Conservation (phyloP, 441 rosid genomes). For the Melastoma candidum region DNA sequence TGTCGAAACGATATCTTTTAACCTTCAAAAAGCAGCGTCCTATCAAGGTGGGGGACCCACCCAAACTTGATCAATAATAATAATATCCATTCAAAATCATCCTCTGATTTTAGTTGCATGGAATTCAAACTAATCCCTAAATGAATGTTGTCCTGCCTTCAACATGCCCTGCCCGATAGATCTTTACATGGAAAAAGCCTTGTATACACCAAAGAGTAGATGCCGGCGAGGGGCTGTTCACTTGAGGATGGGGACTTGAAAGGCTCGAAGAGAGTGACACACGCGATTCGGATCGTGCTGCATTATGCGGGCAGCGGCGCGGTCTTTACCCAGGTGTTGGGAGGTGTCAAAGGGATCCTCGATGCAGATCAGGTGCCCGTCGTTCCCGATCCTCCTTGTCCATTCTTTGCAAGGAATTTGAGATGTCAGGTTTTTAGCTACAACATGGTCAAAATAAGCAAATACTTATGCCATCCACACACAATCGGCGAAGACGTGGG, state of each 20-base stretch:
- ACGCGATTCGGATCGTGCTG: constrained; percentile 64
- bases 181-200: no score
- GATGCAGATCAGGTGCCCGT: constrained; percentile 95
- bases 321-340: constrained; percentile 91
- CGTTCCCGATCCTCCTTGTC: constrained; percentile 91
- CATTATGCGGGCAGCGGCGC: constrained; percentile 68
- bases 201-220: no score
- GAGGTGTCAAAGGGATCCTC: constrained; percentile 83
- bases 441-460: constrained; percentile 68
- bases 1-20: no score
- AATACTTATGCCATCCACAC: constrained; percentile 35
- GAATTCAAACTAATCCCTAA: no score
- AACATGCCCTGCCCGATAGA: no score
- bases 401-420: constrained; percentile 49
- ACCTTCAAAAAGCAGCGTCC: no score
- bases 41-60: no score
- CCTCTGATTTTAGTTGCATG: no score
- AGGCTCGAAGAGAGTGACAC: constrained; percentile 54
- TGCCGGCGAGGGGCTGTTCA: neutral
- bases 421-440: neutral
- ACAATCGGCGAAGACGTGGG: constrained; percentile 55
- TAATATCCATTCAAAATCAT: no score
- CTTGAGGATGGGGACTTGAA: constrained; percentile 23
- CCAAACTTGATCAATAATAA: no score
- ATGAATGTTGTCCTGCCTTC: no score